These are phyloP conservation scores for Ophioceras dolichostomum DNA, from an alignment of 2,329 filamentous ascomycete genomes.

Conservation along the genomic window DNA sequence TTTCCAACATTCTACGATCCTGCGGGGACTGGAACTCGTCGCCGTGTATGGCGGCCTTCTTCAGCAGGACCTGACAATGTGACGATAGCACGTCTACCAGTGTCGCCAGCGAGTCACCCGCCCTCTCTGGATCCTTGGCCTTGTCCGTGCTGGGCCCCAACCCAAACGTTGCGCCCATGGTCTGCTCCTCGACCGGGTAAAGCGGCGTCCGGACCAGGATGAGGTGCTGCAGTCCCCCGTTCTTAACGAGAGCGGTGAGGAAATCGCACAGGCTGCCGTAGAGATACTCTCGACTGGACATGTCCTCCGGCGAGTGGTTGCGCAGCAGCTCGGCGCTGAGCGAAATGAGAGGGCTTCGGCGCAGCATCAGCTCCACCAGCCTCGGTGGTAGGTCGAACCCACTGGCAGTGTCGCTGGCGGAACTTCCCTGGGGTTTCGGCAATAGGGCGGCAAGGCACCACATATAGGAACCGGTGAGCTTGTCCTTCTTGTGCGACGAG, in stretches of 20 bases:
- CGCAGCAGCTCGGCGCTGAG: conserved; percentile 11
- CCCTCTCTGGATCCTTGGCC: too few species aligned
- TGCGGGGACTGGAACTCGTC: neutral
- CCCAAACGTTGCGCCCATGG: neutral
- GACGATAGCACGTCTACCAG: neutral
- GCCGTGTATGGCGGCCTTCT: neutral
- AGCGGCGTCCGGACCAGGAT: conserved; percentile 19
- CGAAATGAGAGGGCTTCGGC: conserved; percentile 12
- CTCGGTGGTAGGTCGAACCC: neutral
- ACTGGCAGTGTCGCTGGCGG: neutral
- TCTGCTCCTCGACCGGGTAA: conserved; percentile 18
- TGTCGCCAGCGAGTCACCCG: neutral
- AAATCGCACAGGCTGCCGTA: conserved; percentile 26
- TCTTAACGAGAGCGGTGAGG: conserved; percentile 20
- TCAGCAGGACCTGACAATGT: neutral
- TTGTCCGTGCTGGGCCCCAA: too few species aligned
- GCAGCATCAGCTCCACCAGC: neutral
- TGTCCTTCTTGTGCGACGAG: neutral
- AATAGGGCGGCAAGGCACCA: neutral
- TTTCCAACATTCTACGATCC: neutral
- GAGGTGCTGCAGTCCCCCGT: conserved; percentile 12
- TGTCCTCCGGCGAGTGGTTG: conserved; percentile 13
- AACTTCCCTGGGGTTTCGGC: too few species aligned
- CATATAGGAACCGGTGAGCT: neutral
- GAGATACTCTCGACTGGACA: conserved; percentile 11